Base-by-base conservation (phyloP, 1,284 basidiomycete genomes). In the Papiliotrema flavescens region DNA sequence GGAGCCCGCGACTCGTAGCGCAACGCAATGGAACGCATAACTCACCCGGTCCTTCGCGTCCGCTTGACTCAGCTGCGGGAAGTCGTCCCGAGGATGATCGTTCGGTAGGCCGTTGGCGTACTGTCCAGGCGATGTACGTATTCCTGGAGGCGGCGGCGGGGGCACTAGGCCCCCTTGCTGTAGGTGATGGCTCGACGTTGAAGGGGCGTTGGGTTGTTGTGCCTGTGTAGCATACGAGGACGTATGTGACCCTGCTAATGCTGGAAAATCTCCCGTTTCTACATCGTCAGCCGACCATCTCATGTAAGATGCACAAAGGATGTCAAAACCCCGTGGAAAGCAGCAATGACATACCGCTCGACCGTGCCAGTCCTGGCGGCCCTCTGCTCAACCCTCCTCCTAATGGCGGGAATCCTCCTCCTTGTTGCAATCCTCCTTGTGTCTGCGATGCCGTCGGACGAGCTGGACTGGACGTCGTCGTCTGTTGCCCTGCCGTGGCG, bases 181-280 rank as follows among this genome's bases (percentile, higher is more conserved):
- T 48, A 60, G 77, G 57, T 57, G 74, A 54, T 64, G 60, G 63
- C 57, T 75, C 69, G 63, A 57, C 48, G 65, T 56, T 9, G 54
- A 54, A 22, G 56, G 42, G 50, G 61, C 14, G 42, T 44, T 51
- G 51, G 55, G 64, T 52, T 47, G 65, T 60, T 74, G 71, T 8
- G 63, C 59, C 55, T 72, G 70, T 7, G 67, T 55, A 22, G 70
- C 67, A 51, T 73, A 76, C 19, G 70, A 63, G 13, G 68, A 66
- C 28, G 28, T 32, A 47, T 59, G 63, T 34, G 58, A 54, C 13
- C 58, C 66, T 46, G 71, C 69, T 5, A 75, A 63, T 17, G 74
- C 73, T 36, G 73, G 74, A 42, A 75, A 75, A 51, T 77, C 73
- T 51, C 64, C 71, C 28, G 67, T 63, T 49, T 76, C 74, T 70